phyloP scores from a whole-genome alignment of 352 stramenopile genomes.

The Globisporangium polare region DNA sequence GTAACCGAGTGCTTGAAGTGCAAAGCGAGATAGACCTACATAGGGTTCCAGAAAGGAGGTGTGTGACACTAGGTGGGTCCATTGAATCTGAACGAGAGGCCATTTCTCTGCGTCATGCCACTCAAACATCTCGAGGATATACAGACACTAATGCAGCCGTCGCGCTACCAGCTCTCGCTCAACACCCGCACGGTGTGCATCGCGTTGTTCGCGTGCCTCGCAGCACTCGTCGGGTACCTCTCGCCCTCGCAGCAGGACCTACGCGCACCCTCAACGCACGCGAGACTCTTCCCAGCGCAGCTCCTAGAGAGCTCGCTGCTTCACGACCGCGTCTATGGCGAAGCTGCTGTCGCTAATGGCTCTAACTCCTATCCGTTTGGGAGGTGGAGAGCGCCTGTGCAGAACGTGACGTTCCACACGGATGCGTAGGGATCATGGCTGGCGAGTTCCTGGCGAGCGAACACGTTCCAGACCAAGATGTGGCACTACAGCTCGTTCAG shows the following conservation, averaged over 20 bases:
- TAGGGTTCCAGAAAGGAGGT: neutral
- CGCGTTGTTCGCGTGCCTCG: constrained; percentile 8
- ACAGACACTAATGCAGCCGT: neutral
- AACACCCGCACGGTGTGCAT: constrained; percentile 4
- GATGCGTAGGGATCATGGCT: constrained; percentile 9
- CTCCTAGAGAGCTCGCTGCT: constrained; percentile 14
- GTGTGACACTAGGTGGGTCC: neutral
- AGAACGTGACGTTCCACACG: constrained; percentile 26
- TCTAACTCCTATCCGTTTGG: constrained; percentile 30
- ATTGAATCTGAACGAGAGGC: neutral
- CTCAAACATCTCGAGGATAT: neutral
- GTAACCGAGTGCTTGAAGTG: neutral
- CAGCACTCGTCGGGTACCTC: constrained; percentile 21
- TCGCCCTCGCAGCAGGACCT: constrained; percentile 26
- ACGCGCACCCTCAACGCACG: constrained; percentile 15
- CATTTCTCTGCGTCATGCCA: neutral
- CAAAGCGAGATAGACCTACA: neutral
- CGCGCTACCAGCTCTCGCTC: constrained; percentile 7
- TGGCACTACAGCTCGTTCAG: constrained; percentile 47
- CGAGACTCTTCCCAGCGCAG: constrained; percentile 23
- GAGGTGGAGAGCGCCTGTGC: constrained; percentile 22
- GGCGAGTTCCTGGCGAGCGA: constrained; percentile 4
- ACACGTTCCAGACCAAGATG: constrained; percentile 27
- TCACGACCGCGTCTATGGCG: constrained; percentile 16
- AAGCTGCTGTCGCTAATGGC: neutral